Evolutionary conservation across 768 basidiomycete genomes (phyloP).

Genomic region (Suillus paluster): DNA sequence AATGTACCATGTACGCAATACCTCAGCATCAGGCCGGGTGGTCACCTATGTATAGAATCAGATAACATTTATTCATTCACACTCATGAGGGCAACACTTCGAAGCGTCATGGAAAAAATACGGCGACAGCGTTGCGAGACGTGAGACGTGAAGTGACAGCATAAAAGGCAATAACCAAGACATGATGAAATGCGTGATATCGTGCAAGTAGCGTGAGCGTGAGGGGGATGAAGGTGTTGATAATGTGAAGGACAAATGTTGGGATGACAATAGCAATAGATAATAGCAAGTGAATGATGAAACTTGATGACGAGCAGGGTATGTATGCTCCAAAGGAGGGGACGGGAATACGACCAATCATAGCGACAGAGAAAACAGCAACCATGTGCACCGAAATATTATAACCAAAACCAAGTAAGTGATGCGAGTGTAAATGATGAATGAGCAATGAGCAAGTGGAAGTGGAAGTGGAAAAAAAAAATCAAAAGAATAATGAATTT

Average conservation of each 20-base stretch:
- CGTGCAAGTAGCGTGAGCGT: slow-evolving; percentile 3
- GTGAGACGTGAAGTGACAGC: not conserved
- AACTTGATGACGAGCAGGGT: slow-evolving; percentile 28
- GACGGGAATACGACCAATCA: slow-evolving; percentile 22
- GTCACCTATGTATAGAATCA: too few relatives aligned
- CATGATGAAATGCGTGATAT: slow-evolving; percentile 2
- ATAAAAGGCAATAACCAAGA: slow-evolving; percentile 1
- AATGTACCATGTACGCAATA: not conserved
- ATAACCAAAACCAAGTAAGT: not conserved
- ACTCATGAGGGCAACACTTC: not conserved
- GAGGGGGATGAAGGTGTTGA: slow-evolving; percentile 1
- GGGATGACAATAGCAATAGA: slow-evolving; percentile 37
- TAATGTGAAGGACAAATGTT: slow-evolving; percentile 14
- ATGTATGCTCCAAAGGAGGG: slow-evolving; percentile 13
- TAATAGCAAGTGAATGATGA: slow-evolving; percentile 36
- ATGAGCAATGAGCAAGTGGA: slow-evolving; percentile 7
- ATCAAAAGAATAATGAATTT: slow-evolving; percentile 2
- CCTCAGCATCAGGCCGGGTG: too few relatives aligned
- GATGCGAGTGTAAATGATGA: not conserved
- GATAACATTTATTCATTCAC: not conserved
- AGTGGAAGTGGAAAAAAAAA: too few relatives aligned
- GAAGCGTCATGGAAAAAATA: not conserved
- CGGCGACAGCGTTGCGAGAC: not conserved
- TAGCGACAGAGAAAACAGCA: slow-evolving; percentile 24
- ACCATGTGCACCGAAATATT: slow-evolving; percentile 19